phyloP scores from a whole-genome alignment of 352 stramenopile genomes.

The Elongisporangium anandrum region DNA sequence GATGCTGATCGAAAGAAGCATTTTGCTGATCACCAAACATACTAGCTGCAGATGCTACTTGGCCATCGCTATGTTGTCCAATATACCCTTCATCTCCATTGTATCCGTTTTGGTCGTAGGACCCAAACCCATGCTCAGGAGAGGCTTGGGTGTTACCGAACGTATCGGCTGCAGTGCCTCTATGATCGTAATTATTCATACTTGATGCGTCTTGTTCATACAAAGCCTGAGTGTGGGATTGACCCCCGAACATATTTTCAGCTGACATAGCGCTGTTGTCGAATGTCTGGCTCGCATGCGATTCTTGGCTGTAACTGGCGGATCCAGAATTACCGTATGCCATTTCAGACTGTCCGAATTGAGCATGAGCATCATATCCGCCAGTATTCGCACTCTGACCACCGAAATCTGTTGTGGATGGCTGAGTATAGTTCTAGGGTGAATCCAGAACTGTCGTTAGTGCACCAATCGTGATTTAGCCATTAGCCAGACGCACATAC shows the following conservation, averaged over 20 bases:
- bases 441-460: not conserved
- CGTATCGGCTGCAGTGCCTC: not conserved
- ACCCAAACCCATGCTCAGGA: not conserved
- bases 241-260: conserved; percentile 1
- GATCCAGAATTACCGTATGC: conserved; percentile 1
- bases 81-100: not conserved
- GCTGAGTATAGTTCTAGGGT: not conserved
- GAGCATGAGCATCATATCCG: conserved; percentile 7
- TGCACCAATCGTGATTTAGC: not conserved
- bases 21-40: conserved; percentile 4
- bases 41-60: not conserved
- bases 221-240: not conserved
- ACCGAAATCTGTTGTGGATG: not conserved
- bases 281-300: not conserved
- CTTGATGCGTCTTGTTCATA: not conserved
- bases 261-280: not conserved
- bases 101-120: not conserved
- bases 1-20: conserved; percentile 1
- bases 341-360: not conserved
- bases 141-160: not conserved
- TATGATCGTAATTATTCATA: not conserved
- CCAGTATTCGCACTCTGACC: conserved; percentile 13
- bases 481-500: conserved; percentile 15
- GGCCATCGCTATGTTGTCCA: not conserved
- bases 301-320: not conserved